phyloP scores from a whole-genome alignment of 495 filamentous ascomycete genomes.

The Tuber melanosporum region DNA sequence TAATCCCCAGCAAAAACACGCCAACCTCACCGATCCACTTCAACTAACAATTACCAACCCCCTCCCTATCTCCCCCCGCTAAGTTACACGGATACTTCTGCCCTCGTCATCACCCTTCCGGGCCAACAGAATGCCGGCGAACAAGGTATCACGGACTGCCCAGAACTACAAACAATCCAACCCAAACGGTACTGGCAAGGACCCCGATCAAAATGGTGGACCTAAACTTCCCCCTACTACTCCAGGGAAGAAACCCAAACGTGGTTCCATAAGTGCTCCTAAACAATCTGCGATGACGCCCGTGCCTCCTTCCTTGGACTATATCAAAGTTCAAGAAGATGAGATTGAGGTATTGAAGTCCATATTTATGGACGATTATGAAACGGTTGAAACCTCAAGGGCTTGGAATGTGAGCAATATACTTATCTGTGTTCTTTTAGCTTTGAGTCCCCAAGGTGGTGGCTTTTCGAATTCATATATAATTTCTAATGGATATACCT shows the following conservation, averaged over 20 bases:
- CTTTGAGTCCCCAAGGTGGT: neutral
- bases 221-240: constrained; percentile 21
- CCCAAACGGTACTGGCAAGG: constrained; percentile 44
- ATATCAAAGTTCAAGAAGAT: constrained; percentile 75
- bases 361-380: constrained; percentile 90
- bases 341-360: constrained; percentile 81
- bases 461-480: neutral
- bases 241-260: constrained; percentile 39
- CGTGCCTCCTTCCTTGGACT: constrained; percentile 53
- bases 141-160: constrained; percentile 26
- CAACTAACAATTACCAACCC: constrained; percentile 4
- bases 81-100: constrained; percentile 9
- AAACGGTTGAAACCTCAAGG: constrained; percentile 56
- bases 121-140: constrained; percentile 29
- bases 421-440: constrained; percentile 12
- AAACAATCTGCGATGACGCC: constrained; percentile 41
- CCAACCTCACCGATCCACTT: constrained; percentile 15
- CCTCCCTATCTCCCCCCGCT: constrained; percentile 5
- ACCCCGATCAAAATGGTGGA: constrained; percentile 31
- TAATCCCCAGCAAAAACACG: constrained; percentile 21
- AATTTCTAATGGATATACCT: constrained; percentile 24
- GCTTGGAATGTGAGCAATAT: constrained; percentile 70
- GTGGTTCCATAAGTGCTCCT: constrained; percentile 44
- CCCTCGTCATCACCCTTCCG: constrained; percentile 11
- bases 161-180: constrained; percentile 29